Conservation (phyloP, 1,139 yeast species). For the Nematodospora anomalae region DNA sequence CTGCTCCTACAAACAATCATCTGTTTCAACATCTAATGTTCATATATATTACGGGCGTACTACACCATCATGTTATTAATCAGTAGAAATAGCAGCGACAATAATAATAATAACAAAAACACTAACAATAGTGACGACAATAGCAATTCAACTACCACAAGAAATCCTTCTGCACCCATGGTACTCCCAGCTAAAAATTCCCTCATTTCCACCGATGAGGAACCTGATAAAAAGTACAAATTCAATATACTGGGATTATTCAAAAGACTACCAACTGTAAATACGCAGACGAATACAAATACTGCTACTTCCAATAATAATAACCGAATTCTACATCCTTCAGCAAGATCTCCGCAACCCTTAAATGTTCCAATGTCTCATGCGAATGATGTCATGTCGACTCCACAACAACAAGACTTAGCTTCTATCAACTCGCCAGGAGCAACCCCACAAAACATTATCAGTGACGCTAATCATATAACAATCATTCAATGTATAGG, state of each 20-base stretch:
- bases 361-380: neutral
- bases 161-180: conserved; percentile 1
- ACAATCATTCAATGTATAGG: conserved; percentile 11
- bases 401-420: conserved; percentile 2
- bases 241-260: conserved; percentile 13
- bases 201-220: conserved; percentile 1
- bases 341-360: neutral
- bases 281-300: neutral
- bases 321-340: neutral
- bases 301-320: neutral
- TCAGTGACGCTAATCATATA: conserved; percentile 8
- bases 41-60: too few species aligned
- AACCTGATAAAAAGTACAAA: conserved; percentile 11
- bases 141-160: neutral
- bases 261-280: conserved; percentile 9
- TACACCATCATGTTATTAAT: conserved; percentile 14
- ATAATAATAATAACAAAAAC: conserved; percentile 3
- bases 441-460: conserved; percentile 5
- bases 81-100: conserved; percentile 8
- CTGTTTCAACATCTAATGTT: too few species aligned
- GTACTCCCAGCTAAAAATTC: neutral
- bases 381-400: neutral
- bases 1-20: too few species aligned
- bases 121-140: conserved; percentile 2
- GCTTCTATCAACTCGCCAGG: conserved; percentile 1